phyloP scores from a whole-genome alignment of 148 eudicot genomes.

The Nepenthes gracilis region DNA sequence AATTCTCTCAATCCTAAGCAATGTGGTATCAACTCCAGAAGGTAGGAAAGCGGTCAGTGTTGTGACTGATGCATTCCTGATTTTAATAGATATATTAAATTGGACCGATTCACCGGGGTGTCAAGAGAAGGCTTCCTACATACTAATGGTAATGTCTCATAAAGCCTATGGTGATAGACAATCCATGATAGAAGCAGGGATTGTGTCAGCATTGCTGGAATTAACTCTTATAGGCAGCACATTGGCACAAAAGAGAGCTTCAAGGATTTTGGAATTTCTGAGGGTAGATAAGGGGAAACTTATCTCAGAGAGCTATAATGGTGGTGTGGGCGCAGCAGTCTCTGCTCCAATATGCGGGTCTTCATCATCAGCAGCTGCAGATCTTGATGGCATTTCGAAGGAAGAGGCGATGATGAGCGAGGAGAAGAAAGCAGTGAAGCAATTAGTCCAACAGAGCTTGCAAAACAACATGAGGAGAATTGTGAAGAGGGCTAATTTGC shows the following conservation, averaged over 20 bases:
- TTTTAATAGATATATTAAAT: conserved; percentile 60
- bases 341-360: conserved; percentile 68
- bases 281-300: conserved; percentile 79
- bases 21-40: conserved; percentile 46
- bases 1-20: conserved; percentile 62
- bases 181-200: conserved; percentile 68
- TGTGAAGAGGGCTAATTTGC: conserved; percentile 85
- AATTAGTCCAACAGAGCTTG: conserved; percentile 85
- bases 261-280: conserved; percentile 71
- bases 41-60: conserved; percentile 49
- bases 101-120: conserved; percentile 86
- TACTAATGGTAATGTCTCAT: conserved; percentile 90
- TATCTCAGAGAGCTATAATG: conserved; percentile 27
- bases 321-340: conserved; percentile 21
- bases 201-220: conserved; percentile 64
- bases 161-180: conserved; percentile 70
- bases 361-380: conserved; percentile 14
- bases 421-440: conserved; percentile 86
- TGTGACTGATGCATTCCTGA: conserved; percentile 36
- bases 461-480: conserved; percentile 83
- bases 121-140: conserved; percentile 79
- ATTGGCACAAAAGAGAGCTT: conserved; percentile 85
- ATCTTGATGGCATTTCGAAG: not conserved
- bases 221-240: conserved; percentile 80
- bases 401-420: conserved; percentile 57